A percentile compares a stretch with the other conserved stretches of the same genome.
These are phyloP conservation scores for Aspergillus awamori DNA, from an alignment of 2,329 filamentous ascomycete genomes.

Conservation along the genomic window DNA sequence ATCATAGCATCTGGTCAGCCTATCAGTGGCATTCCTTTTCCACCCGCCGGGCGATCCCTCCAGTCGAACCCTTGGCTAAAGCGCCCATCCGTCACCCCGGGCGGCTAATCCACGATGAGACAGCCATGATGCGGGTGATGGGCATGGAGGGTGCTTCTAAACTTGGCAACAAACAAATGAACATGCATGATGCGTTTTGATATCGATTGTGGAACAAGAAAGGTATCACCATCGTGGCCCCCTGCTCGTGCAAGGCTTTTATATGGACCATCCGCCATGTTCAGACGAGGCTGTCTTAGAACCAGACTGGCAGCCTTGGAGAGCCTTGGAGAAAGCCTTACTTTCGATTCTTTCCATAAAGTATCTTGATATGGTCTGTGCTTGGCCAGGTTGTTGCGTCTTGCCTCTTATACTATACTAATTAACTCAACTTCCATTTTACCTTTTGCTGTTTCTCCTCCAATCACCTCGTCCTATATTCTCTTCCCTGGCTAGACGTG, in stretches of 20 bases:
- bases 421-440: background rate
- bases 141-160: slow-evolving; percentile 12
- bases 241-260: slow-evolving; percentile 10
- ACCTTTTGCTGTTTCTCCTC: background rate
- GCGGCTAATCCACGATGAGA: slow-evolving; percentile 4
- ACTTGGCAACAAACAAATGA: slow-evolving; percentile 8
- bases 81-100: background rate
- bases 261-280: slow-evolving; percentile 6
- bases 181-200: slow-evolving; percentile 4
- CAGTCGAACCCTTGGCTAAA: background rate
- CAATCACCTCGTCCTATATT: background rate
- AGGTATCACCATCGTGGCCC: background rate
- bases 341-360: background rate
- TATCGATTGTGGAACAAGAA: slow-evolving; percentile 4
- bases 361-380: background rate
- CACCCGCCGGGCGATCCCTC: background rate
- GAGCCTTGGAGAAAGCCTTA: background rate
- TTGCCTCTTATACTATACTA: background rate
- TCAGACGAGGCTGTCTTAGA: background rate
- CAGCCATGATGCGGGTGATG: background rate
- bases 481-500: background rate
- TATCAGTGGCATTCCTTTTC: background rate
- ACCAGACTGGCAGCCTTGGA: background rate
- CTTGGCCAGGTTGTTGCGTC: background rate
- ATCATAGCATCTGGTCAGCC: background rate